A percentile compares a stretch with the other conserved stretches of the same genome.
Conservation (phyloP, 192 early-diverging fungal species). For the Cetraspora pellucida region DNA sequence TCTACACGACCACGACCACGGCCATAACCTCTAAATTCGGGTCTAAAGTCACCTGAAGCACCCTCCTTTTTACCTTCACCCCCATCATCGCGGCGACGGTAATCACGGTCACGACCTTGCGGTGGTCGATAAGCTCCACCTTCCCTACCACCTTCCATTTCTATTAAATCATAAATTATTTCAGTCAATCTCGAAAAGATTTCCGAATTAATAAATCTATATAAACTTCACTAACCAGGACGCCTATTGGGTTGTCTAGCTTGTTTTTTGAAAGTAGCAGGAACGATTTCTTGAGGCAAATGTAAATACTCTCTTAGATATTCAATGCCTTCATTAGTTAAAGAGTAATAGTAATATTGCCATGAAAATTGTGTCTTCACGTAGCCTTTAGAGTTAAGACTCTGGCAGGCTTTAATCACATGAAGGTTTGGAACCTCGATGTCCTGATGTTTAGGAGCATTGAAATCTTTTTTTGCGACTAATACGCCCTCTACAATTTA, state of each 20-base stretch:
- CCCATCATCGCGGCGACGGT: constrained; percentile 76
- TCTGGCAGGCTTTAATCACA: constrained; percentile 99
- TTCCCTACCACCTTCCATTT: constrained; percentile 66
- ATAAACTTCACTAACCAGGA: constrained; percentile 53
- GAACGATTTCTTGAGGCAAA: constrained; percentile 96
- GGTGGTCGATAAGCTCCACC: constrained; percentile 52
- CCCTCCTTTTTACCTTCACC: constrained; percentile 80
- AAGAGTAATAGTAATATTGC: constrained; percentile 99
- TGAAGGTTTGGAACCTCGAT: constrained; percentile 97
- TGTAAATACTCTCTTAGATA: constrained; percentile 97
- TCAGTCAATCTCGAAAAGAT: neutral
- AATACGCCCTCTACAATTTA: constrained; percentile 83
- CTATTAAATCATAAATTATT: constrained; percentile 15
- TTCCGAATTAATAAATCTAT: neutral
- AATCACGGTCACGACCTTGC: constrained; percentile 72
- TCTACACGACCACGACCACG: constrained; percentile 7
- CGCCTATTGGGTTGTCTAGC: constrained; percentile 73
- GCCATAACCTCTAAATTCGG: constrained; percentile 88
- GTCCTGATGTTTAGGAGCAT: constrained; percentile 92
- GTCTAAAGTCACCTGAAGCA: constrained; percentile 90
- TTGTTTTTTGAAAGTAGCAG: constrained; percentile 96
- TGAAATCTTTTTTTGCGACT: constrained; percentile 99
- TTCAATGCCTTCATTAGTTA: constrained; percentile 97
- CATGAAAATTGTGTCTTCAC: constrained; percentile 99
- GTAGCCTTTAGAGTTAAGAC: constrained; percentile 87